phyloP scores from a whole-genome alignment of 2,329 filamentous ascomycete species.

The Colletotrichum lindemuthianum region DNA sequence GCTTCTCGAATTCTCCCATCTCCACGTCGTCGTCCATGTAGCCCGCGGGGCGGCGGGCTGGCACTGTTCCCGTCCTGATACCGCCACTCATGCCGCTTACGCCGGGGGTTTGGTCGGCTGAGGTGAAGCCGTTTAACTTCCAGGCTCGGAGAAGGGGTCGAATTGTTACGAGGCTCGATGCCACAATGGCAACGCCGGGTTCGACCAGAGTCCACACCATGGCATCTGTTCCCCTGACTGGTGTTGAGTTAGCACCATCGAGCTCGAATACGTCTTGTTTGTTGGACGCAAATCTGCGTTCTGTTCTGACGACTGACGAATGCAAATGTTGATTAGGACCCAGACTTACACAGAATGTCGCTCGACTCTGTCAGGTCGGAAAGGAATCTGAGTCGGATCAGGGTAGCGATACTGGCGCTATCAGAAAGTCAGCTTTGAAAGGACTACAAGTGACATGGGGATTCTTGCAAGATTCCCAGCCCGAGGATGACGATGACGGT shows the following conservation, averaged over 20 bases:
- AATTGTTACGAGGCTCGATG: conserved; percentile 64
- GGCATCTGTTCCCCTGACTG: conserved; percentile 60
- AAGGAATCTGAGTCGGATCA: conserved; percentile 61
- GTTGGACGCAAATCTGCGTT: no score
- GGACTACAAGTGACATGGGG: not conserved
- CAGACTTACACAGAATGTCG: conserved; percentile 59
- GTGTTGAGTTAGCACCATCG: not conserved
- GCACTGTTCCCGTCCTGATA: conserved; percentile 44
- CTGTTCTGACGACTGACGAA: no score
- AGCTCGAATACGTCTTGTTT: no score
- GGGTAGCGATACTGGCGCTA: conserved; percentile 64
- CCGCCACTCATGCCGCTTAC: conserved; percentile 41
- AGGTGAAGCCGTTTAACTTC: conserved; percentile 58
- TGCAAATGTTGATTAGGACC: not conserved
- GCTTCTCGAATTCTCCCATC: conserved; percentile 14
- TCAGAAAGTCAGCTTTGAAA: not conserved
- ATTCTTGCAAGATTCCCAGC: conserved; percentile 59
- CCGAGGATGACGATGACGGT: conserved; percentile 61
- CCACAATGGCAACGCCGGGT: conserved; percentile 64
- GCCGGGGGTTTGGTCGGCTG: conserved; percentile 48
- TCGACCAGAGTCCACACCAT: conserved; percentile 69
- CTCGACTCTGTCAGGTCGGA: conserved; percentile 53
- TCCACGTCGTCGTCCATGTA: conserved; percentile 51
- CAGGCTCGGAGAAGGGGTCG: conserved; percentile 62
- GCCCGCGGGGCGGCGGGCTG: conserved; percentile 42